These are phyloP conservation scores for Eudorina sp. DNA, from an alignment of 139 green algal genomes.

Conservation along the genomic window DNA sequence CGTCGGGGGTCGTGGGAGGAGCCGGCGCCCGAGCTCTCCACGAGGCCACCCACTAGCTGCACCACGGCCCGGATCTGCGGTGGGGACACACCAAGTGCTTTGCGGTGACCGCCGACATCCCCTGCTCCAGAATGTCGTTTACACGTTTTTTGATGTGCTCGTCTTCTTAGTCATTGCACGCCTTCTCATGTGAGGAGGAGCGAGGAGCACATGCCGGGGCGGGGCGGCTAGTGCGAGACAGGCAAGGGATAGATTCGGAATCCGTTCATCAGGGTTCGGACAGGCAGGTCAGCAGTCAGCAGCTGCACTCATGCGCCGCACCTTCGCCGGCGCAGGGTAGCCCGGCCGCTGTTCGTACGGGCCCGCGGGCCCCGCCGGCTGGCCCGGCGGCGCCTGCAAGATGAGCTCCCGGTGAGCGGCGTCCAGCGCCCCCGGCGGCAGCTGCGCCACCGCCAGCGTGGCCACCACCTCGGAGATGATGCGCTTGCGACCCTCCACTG, in stretches of 20 bases:
- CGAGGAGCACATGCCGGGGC: too few species aligned
- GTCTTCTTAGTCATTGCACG: too few species aligned
- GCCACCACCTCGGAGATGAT: slow-evolving; percentile 83
- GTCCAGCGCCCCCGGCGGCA: not conserved
- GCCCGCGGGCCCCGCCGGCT: not conserved
- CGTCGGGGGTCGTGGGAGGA: slow-evolving; percentile 4
- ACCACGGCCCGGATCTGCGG: slow-evolving; percentile 72
- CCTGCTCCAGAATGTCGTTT: too few species aligned
- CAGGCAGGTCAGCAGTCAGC: too few species aligned
- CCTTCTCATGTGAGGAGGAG: too few species aligned
- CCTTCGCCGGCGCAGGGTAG: slow-evolving; percentile 24
- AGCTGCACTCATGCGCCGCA: too few species aligned
- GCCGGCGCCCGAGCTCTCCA: slow-evolving; percentile 12
- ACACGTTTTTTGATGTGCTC: too few species aligned
- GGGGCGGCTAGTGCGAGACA: too few species aligned
- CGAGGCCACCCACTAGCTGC: slow-evolving; percentile 53
- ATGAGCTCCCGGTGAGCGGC: slow-evolving; percentile 37
- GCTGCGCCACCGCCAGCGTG: slow-evolving; percentile 59
- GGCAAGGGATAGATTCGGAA: too few species aligned
- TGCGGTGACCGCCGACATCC: too few species aligned
- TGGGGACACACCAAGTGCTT: too few species aligned
- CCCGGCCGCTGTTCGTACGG: not conserved
- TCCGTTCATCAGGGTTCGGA: too few species aligned
- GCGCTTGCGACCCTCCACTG: slow-evolving; percentile 82
- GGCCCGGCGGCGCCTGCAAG: not conserved